Evolutionary conservation across 2,329 filamentous ascomycete species (phyloP).

Genomic region (Huntiella moniliformis): DNA sequence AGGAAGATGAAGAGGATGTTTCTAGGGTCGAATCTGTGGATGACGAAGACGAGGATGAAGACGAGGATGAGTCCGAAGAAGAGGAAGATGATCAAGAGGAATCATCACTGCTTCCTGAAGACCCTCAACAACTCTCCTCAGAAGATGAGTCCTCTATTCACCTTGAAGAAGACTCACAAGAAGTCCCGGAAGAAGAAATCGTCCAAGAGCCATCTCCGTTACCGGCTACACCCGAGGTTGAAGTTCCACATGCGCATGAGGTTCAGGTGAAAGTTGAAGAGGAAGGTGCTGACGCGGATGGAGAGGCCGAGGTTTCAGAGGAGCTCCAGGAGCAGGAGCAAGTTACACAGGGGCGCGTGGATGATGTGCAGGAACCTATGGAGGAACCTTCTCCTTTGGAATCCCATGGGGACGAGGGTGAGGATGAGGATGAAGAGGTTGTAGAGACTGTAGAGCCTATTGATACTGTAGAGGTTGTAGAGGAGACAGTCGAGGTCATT

Average conservation of each 20-base stretch:
- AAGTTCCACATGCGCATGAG: neutral
- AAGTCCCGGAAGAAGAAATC: no score
- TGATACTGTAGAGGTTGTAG: neutral
- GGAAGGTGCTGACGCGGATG: conserved; percentile 5
- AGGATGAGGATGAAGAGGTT: neutral
- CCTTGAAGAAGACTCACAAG: no score
- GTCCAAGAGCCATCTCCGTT: neutral
- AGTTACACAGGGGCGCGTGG: neutral
- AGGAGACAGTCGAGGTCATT: neutral
- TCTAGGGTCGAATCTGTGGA: neutral
- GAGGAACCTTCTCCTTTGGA: neutral
- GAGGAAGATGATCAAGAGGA: neutral
- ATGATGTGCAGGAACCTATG: neutral
- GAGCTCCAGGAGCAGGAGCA: conserved; percentile 3
- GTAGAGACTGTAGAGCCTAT: neutral
- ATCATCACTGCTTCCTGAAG: no score
- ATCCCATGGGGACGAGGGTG: neutral
- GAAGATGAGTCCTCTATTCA: no score
- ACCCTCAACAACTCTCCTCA: no score
- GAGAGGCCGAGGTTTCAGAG: conserved; percentile 2
- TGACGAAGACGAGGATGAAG: neutral
- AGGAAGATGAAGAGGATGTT: neutral
- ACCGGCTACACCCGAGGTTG: neutral
- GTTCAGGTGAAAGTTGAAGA: neutral
- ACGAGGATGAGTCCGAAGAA: neutral